phyloP scores from a whole-genome alignment of 2,329 filamentous ascomycete species.

The Fusarium proliferatum region DNA sequence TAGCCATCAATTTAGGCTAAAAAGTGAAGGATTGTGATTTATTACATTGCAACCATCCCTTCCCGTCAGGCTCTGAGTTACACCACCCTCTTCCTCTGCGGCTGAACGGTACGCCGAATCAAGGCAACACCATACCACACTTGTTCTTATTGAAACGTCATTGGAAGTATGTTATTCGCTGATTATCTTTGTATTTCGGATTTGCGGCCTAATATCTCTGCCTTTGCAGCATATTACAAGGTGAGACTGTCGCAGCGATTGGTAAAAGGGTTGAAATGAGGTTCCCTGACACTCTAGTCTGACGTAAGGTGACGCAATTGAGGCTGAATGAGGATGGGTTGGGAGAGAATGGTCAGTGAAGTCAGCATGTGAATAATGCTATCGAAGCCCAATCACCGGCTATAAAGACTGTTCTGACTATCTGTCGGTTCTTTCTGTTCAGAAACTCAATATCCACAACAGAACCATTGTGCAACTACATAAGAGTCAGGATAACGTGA shows the following conservation, averaged over 20 bases:
- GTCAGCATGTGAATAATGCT: neutral
- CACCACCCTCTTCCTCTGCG: neutral
- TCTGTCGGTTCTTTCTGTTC: rapidly evolving
- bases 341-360: neutral
- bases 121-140: rapidly evolving
- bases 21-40: neutral
- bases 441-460: rapidly evolving
- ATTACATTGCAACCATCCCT: neutral
- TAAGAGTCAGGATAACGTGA: neutral
- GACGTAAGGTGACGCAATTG: neutral
- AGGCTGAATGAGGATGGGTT: neutral
- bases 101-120: neutral
- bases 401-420: neutral
- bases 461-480: rapidly evolving
- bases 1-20: neutral
- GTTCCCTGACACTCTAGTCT: neutral
- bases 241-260: neutral
- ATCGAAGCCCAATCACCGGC: neutral
- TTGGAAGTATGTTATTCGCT: neutral
- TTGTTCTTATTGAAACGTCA: neutral
- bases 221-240: neutral
- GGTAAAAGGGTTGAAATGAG: neutral
- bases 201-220: neutral
- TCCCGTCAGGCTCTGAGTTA: neutral
- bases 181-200: neutral